phyloP scores from a whole-genome alignment of 345 rosid species.

The Mercurialis annua region DNA sequence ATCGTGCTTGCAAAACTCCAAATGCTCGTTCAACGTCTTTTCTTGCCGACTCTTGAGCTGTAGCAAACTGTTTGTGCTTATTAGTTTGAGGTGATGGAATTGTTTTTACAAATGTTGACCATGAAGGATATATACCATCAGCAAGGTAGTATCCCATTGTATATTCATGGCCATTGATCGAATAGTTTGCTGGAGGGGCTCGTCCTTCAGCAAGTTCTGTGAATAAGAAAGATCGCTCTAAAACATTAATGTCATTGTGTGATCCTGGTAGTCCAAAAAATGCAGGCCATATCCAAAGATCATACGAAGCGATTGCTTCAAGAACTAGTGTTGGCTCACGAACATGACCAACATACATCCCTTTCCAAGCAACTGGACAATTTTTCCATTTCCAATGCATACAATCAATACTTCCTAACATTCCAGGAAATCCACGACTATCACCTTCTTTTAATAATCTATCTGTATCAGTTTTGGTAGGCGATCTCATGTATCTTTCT shows the following conservation, averaged over 20 bases:
- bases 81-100: not conserved
- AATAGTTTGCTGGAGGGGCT: not conserved
- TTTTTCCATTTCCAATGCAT: not conserved
- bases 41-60: not conserved
- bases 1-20: not conserved
- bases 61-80: not conserved
- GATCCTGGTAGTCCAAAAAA: not conserved
- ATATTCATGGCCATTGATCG: not conserved
- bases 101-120: not conserved
- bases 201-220: not conserved
- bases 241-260: not conserved
- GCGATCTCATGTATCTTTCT: not conserved
- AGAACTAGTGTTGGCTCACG: not conserved
- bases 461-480: not conserved
- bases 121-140: not conserved
- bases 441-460: not conserved
- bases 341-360: slow-evolving; percentile 8
- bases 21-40: not conserved
- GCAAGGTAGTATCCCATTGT: not conserved
- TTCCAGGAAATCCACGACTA: not conserved
- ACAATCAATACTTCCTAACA: not conserved
- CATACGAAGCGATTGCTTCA: not conserved
- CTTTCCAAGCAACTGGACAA: not conserved
- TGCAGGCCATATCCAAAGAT: slow-evolving; percentile 1
- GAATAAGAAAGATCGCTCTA: not conserved